These are phyloP conservation scores for Quercus tomentella DNA, from an alignment of 331 rosid species.

Conservation along the genomic window DNA sequence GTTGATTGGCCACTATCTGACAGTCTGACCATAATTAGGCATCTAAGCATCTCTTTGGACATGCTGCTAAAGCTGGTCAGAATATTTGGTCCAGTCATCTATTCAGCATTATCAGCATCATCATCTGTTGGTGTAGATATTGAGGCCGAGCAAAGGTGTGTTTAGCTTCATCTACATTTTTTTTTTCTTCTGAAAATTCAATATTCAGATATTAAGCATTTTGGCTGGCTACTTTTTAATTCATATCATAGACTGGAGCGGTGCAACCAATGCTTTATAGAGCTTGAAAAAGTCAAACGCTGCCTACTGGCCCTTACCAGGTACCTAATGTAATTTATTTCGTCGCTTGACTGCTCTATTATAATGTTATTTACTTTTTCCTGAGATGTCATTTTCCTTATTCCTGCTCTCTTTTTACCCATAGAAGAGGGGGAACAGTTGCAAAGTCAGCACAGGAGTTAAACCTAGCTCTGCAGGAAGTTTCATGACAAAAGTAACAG, in stretches of 20 bases:
- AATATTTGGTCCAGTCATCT: constrained; percentile 77
- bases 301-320: constrained; percentile 64
- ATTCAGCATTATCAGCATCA: constrained; percentile 72
- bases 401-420: constrained; percentile 21
- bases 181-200: neutral
- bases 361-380: neutral
- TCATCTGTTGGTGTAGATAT: constrained; percentile 90
- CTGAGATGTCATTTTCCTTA: constrained; percentile 22
- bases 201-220: neutral
- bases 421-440: constrained; percentile 89
- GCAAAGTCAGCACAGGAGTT: constrained; percentile 93
- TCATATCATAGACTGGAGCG: constrained; percentile 74
- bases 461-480: constrained; percentile 77
- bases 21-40: constrained; percentile 43
- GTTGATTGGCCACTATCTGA: constrained; percentile 21
- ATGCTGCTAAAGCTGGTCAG: constrained; percentile 89
- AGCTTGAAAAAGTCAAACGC: constrained; percentile 84
- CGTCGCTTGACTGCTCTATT: neutral
- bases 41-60: constrained; percentile 70
- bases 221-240: constrained; percentile 11
- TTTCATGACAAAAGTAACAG: constrained; percentile 40
- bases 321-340: constrained; percentile 26
- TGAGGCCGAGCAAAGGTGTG: constrained; percentile 92
- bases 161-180: constrained; percentile 1
- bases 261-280: constrained; percentile 82